A percentile compares a stretch with the other conserved stretches of the same genome.
phyloP scores from a whole-genome alignment of 108 stramenopile species.

The Stephanodiscus minutulus region DNA sequence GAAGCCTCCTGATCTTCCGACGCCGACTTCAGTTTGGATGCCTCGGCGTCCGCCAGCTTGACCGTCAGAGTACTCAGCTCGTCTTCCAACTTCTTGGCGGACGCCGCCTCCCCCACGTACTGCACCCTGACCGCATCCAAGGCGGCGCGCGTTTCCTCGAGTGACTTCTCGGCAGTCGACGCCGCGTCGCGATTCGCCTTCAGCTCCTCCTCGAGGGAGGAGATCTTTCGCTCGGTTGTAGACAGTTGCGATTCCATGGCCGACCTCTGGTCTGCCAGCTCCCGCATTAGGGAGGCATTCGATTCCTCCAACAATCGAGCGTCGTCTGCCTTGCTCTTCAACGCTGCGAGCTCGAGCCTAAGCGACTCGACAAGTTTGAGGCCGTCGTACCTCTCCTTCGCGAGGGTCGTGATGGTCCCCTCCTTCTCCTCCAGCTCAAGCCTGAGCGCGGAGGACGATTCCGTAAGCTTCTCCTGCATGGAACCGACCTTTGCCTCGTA shows the following conservation, averaged over 20 bases:
- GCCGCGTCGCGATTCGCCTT: conserved; percentile 21
- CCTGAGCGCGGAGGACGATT: conserved; percentile 21
- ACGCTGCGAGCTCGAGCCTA: conserved; percentile 19
- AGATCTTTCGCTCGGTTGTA: conserved; percentile 24
- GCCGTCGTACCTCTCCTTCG: conserved; percentile 14
- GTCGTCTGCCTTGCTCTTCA: conserved; percentile 22
- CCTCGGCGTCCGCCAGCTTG: conserved; percentile 27
- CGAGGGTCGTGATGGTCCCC: conserved; percentile 16
- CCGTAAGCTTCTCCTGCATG: conserved; percentile 14
- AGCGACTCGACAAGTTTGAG: conserved; percentile 28
- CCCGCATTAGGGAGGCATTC: conserved; percentile 20
- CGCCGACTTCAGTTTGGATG: not conserved
- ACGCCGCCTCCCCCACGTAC: conserved; percentile 16
- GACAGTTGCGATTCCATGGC: conserved; percentile 11
- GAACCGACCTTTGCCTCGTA: conserved; percentile 28
- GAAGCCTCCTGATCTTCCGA: conserved; percentile 8
- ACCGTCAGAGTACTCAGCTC: conserved; percentile 23
- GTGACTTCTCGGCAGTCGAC: conserved; percentile 21
- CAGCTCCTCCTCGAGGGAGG: conserved; percentile 29
- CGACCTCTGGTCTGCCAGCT: conserved; percentile 32
- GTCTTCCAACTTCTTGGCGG: conserved; percentile 11
- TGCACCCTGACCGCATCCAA: conserved; percentile 16
- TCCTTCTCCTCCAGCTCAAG: conserved; percentile 25
- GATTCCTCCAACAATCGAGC: conserved; percentile 4
- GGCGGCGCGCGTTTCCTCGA: conserved; percentile 31